phyloP scores from a whole-genome alignment of 2,329 filamentous ascomycete species.

The Alternaria sp. region DNA sequence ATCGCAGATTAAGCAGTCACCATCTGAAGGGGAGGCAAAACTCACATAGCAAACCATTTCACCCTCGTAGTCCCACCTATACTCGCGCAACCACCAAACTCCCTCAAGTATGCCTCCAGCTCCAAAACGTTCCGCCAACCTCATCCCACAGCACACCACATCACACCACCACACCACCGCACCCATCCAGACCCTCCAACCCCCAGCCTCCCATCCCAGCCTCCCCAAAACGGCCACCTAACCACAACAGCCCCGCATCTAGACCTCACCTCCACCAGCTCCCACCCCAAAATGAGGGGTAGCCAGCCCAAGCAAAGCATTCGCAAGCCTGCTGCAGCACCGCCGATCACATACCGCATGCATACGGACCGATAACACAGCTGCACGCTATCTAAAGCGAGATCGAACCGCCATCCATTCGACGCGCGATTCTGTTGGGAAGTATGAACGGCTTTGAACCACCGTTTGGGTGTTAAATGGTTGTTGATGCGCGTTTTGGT shows the following conservation, averaged over 20 bases:
- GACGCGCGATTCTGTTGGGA: background rate
- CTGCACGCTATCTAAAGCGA: background rate
- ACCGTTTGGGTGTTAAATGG: background rate
- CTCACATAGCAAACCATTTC: too few relatives aligned
- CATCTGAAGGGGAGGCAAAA: too few relatives aligned
- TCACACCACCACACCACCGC: background rate
- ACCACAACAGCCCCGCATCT: background rate
- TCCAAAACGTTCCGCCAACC: background rate
- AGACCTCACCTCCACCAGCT: background rate
- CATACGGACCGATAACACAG: background rate
- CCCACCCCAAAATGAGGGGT: background rate
- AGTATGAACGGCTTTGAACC: background rate
- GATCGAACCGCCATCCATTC: background rate
- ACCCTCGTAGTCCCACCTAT: too few relatives aligned
- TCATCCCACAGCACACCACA: background rate
- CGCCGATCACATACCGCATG: background rate
- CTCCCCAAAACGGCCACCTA: background rate
- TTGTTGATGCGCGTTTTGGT: too few relatives aligned
- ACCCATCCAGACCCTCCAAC: too few relatives aligned
- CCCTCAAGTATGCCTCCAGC: background rate
- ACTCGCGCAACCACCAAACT: rapidly evolving
- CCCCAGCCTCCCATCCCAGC: too few relatives aligned
- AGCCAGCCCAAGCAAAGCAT: background rate
- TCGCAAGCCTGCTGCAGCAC: background rate
- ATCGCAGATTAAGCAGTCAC: too few relatives aligned